Evolutionary conservation across 371 early-diverging fungal genomes (phyloP), one percentile per base, ranked within the genome.

Genomic region (Mortierella sp.): DNA sequence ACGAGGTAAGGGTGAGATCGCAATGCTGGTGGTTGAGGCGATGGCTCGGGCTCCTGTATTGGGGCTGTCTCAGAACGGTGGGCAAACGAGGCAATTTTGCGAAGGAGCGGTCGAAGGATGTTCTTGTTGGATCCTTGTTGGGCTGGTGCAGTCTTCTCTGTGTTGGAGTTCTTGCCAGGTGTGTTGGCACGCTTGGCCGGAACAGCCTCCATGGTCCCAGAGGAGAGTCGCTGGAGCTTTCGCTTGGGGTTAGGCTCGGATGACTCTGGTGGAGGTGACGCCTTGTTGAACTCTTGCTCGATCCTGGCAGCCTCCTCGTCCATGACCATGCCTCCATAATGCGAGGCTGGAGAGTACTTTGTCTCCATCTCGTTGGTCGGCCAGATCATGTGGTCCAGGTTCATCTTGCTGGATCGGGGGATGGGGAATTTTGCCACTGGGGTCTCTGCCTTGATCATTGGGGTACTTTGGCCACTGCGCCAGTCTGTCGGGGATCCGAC

Each of bases 281-380:
- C 73, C 44, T 78, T 78, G 22, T 83, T 83, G 65, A 83, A 83
- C 67, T 83, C 83, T 44, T 77, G 76, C 34, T 83, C 83, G 26
- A 83, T 83, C 55, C 83, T 63, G 24, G 75, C 83, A 11, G 83
- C 83, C 22, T 83, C 83, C 64, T 83, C 83, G 44, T 83, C 83
- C 48, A 71, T 78, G 37, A 72, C 73, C 83, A 83, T 83, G 52
- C 47, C 73, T n/a, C 71, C 66, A 26, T 77, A 77, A 40, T 70
- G 69, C 0, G 77, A 53, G 41, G 69, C 52, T 14, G 79, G 52
- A 24, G 64, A 31, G 68, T 75, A 83, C 40, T 75, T 83, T 47
- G 76, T 78, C n/a, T 78, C 83, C 64, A 78, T 63, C 37, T 83
- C 79, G 34, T 83, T 83, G 19, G 83, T 83, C 1, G 83, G 83